A percentile compares a stretch with the other conserved stretches of the same genome.
These are phyloP conservation scores for Ogataea neopini DNA, from an alignment of 805 yeast species.

Conservation along the genomic window DNA sequence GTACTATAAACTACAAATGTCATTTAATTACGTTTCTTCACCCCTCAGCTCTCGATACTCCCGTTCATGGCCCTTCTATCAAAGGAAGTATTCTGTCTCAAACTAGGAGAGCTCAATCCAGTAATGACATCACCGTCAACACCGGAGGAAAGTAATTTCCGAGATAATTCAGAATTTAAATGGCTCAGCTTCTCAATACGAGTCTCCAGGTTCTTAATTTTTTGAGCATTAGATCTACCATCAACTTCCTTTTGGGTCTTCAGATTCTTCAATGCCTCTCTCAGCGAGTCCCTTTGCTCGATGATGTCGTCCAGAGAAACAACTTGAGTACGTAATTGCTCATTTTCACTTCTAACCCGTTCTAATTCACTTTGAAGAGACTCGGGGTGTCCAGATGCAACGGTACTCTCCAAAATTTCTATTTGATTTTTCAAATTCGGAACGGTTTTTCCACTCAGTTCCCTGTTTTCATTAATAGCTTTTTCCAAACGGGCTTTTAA, in stretches of 20 bases:
- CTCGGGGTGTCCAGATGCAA: constrained; percentile 7
- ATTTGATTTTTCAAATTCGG: constrained; percentile 49
- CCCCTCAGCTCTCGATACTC: too few species aligned
- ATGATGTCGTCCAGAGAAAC: constrained; percentile 22
- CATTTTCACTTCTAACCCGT: constrained; percentile 33
- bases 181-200: constrained; percentile 22
- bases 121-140: background rate
- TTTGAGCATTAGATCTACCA: constrained; percentile 27
- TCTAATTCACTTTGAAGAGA: constrained; percentile 29
- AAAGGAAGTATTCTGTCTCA: constrained; percentile 20
- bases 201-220: constrained; percentile 25
- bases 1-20: too few species aligned
- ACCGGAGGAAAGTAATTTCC: constrained; percentile 10
- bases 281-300: constrained; percentile 33
- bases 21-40: background rate
- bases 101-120: constrained; percentile 17
- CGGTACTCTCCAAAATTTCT: constrained; percentile 33
- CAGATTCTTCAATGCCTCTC: constrained; percentile 33
- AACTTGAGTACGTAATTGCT: constrained; percentile 37
- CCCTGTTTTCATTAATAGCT: constrained; percentile 42
- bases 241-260: constrained; percentile 31
- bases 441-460: constrained; percentile 42
- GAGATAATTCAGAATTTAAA: constrained; percentile 14
- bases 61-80: constrained; percentile 2
- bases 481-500: constrained; percentile 42